Percentiles rank a stretch among this genome's conserved stretches.
Conservation (phyloP, 176 grass and related monocot species). For the Carex myosuroides region DNA sequence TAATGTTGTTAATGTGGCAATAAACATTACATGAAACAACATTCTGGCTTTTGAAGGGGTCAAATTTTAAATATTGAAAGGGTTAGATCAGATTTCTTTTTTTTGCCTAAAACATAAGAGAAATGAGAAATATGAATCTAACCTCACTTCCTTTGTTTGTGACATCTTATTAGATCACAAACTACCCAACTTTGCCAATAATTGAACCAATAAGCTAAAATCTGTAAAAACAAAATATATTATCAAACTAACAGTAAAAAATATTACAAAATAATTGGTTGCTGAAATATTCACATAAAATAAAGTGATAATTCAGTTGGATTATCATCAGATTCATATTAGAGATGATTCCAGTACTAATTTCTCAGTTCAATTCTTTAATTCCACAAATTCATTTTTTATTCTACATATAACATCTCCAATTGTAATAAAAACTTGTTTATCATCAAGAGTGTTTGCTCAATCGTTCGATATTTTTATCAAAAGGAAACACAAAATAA, state of each 20-base stretch:
- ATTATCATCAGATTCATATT: neutral
- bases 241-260: neutral
- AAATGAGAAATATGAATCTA: conserved; percentile 14
- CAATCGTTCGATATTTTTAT: neutral
- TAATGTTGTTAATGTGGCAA: neutral
- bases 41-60: neutral
- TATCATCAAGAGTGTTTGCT: neutral
- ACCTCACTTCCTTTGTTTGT: conserved; percentile 95
- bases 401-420: neutral
- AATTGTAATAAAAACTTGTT: neutral
- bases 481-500: neutral
- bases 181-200: neutral
- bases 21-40: neutral
- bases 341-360: neutral
- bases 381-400: neutral
- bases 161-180: conserved; percentile 58
- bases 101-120: neutral
- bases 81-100: neutral
- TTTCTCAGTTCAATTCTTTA: neutral
- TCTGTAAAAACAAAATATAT: neutral
- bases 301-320: neutral
- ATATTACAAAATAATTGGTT: neutral
- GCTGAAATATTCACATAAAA: neutral
- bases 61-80: neutral
- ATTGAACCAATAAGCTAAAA: conserved; percentile 9